Percentiles rank a stretch among this genome's conserved stretches.
These are phyloP conservation scores for Hibiscus syriacus DNA, from an alignment of 345 rosid genomes.

Conservation along the genomic window DNA sequence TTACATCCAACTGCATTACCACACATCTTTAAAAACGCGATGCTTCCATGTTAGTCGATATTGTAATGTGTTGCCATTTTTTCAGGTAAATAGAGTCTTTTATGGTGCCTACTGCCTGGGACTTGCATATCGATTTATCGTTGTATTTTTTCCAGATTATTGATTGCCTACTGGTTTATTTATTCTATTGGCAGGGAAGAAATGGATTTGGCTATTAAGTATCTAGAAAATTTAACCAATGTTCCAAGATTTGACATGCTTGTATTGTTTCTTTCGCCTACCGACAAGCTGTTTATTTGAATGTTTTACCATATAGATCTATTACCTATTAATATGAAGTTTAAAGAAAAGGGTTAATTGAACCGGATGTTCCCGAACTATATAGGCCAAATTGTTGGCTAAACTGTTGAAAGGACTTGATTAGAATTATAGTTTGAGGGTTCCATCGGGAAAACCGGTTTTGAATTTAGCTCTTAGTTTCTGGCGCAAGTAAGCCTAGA, in stretches of 20 bases:
- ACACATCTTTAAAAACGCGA: conserved; percentile 63
- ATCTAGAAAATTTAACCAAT: conserved; percentile 58
- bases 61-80: conserved; percentile 64
- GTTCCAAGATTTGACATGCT: conserved; percentile 88
- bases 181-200: conserved; percentile 46
- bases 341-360: neutral
- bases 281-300: conserved; percentile 35
- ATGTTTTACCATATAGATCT: neutral
- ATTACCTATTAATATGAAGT: neutral
- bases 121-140: neutral
- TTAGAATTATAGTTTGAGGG: neutral
- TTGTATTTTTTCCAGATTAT: neutral
- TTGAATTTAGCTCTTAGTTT: neutral
- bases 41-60: conserved; percentile 66
- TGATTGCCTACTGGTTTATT: conserved; percentile 7
- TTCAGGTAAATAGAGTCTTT: conserved; percentile 43
- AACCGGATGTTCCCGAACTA: neutral
- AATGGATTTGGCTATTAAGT: conserved; percentile 59
- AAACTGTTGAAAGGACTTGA: neutral
- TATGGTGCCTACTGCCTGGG: neutral
- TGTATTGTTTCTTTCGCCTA: conserved; percentile 65
- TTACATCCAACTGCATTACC: conserved; percentile 67
- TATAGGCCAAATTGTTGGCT: too few relatives aligned
- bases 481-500: neutral
- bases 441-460: too few relatives aligned